Evolutionary conservation across 2,329 filamentous ascomycete species (phyloP), one percentile per base, ranked within the genome.

Genomic region (Xylariales sp.): DNA sequence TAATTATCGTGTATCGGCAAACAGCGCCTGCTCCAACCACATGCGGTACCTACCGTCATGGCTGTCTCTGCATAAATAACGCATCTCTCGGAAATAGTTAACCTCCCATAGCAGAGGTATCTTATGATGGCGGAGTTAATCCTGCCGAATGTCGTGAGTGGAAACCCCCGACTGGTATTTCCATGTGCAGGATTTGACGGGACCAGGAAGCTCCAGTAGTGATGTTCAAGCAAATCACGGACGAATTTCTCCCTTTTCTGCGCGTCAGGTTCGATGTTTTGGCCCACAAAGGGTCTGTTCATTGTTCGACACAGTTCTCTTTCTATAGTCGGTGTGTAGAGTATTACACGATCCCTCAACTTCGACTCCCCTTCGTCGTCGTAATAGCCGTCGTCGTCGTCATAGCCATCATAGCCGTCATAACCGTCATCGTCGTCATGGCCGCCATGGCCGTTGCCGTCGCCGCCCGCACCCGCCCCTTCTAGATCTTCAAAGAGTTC

Each of bases 21-120:
- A 5, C 5, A 18, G 14, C 23, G 23, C 23, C 23, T 23, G 23
- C 23, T 23, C 23, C 23, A 23, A 23, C 23, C 23, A 23, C 5
- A 53, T 10, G 39, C 9, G 12, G 14, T 14, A 57, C 61, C 50
- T 16, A 64, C 61, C 34, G 53, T 52, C 1, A 43, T 43, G 39
- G 53, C 53, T 5, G 10, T 0, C 23, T 9, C 23, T 4, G 6
- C 16, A 18, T 64, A 23, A 4, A 64, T 1, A 28, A 45, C 12
- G 16, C 61, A 64, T 52, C 61, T 64, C 36, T 64, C 61, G 12
- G 61, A 53, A 9, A 57, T 30, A 23, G 12, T 64, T 7, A 64
- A 52, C 6, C 34, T 52, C 16, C 23, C 46, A 8, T 53, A 46
- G 9, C 52, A 57, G 9, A 57, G 12, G 4, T 10, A 18, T 23